These are phyloP conservation scores for Xylariaceae sp. DNA, from an alignment of 2,329 filamentous ascomycete genomes.

Conservation along the genomic window DNA sequence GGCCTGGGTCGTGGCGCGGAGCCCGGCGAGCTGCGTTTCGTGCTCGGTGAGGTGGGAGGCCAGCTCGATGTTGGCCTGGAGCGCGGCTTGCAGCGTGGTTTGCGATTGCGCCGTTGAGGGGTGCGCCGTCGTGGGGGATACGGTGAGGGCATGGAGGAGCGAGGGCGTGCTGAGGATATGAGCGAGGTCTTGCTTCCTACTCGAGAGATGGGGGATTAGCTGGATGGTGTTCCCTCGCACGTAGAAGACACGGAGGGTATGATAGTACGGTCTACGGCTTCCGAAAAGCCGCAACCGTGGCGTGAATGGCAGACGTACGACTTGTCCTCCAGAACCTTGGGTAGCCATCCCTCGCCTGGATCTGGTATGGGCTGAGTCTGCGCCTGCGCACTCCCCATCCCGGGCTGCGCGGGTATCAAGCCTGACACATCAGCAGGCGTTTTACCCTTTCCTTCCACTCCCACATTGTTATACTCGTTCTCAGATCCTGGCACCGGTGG, in stretches of 20 bases:
- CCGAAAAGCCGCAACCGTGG: no score
- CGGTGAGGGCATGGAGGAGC: slow-evolving; percentile 71
- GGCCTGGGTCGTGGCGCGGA: slow-evolving; percentile 70
- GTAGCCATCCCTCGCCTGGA: slow-evolving; percentile 73
- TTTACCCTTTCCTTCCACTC: slow-evolving; percentile 16
- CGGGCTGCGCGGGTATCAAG: slow-evolving; percentile 23
- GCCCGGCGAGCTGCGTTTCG: slow-evolving; percentile 52
- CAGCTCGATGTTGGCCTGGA: slow-evolving; percentile 69
- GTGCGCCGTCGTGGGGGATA: slow-evolving; percentile 63
- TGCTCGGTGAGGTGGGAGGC: slow-evolving; percentile 58
- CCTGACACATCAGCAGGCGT: slow-evolving; percentile 24
- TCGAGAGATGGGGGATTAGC: slow-evolving; percentile 4
- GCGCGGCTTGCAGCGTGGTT: slow-evolving; percentile 57
- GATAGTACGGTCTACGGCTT: no score
- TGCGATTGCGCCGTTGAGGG: slow-evolving; percentile 65
- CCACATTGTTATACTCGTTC: slow-evolving; percentile 21
- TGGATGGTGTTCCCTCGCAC: no score
- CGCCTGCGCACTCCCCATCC: slow-evolving; percentile 4
- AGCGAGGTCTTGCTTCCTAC: slow-evolving; percentile 74
- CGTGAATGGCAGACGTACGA: slow-evolving; percentile 47
- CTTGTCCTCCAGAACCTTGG: slow-evolving; percentile 72
- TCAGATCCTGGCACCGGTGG: slow-evolving; percentile 27
- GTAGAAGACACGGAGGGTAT: no score
- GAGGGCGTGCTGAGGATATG: slow-evolving; percentile 59
- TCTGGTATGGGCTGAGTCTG: slow-evolving; percentile 42